A percentile compares a stretch with the other conserved stretches of the same genome.
phyloP scores from a whole-genome alignment of 129 eudicot species.

The Centaurea solstitialis region DNA sequence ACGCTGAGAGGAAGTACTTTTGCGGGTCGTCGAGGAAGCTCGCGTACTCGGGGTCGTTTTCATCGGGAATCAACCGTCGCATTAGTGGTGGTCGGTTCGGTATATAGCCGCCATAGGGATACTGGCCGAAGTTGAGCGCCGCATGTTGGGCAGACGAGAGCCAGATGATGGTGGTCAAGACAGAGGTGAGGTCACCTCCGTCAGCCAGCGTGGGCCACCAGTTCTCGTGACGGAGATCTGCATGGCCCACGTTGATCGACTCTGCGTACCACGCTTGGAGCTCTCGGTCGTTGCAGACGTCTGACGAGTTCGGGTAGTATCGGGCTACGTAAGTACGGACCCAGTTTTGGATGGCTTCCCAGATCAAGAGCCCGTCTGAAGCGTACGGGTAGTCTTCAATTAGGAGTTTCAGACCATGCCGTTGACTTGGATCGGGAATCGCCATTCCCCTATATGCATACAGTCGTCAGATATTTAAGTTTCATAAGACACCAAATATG shows the following conservation, averaged over 20 bases:
- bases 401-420: slow-evolving; percentile 71
- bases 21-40: slow-evolving; percentile 71
- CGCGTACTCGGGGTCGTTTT: slow-evolving; percentile 67
- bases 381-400: slow-evolving; percentile 94
- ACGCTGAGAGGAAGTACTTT: slow-evolving; percentile 56
- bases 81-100: slow-evolving; percentile 85
- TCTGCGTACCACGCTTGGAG: slow-evolving; percentile 94
- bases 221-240: slow-evolving; percentile 49
- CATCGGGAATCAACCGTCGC: slow-evolving; percentile 76
- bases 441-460: slow-evolving; percentile 75
- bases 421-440: slow-evolving; percentile 74
- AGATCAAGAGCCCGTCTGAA: slow-evolving; percentile 81
- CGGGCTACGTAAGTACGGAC: slow-evolving; percentile 66
- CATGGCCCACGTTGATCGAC: slow-evolving; percentile 88
- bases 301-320: slow-evolving; percentile 64
- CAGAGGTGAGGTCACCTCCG: slow-evolving; percentile 57
- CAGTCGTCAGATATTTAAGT: background rate
- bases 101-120: slow-evolving; percentile 87
- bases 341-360: slow-evolving; percentile 85
- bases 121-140: slow-evolving; percentile 92
- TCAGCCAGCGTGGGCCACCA: slow-evolving; percentile 87
- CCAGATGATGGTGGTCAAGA: slow-evolving; percentile 89
- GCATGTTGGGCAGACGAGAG: slow-evolving; percentile 95
- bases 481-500: background rate
- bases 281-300: slow-evolving; percentile 65